Conservation (phyloP, 345 rosid species). For the Eucalyptus guilfoylei region DNA sequence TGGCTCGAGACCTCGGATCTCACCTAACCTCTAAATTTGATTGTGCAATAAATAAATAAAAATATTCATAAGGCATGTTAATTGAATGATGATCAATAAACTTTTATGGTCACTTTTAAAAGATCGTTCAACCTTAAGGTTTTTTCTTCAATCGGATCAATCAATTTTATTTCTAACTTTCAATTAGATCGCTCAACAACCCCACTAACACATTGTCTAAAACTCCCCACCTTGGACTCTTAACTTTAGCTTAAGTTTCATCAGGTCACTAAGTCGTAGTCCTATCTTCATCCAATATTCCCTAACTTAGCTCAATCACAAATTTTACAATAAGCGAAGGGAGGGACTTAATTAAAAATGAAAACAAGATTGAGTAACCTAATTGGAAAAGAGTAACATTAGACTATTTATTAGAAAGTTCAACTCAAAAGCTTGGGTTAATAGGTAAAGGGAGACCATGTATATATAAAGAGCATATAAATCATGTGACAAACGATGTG, state of each 20-base stretch:
- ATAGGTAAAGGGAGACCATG: rapidly evolving
- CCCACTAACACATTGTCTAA: background rate
- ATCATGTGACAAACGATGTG: too few species aligned
- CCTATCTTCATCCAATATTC: background rate
- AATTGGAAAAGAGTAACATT: background rate
- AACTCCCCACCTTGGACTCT: background rate
- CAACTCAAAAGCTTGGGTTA: too few species aligned
- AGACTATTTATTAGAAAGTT: background rate
- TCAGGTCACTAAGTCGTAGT: background rate
- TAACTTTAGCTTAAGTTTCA: background rate
- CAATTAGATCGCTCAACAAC: background rate
- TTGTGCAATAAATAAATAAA: background rate
- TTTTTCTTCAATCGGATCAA: background rate
- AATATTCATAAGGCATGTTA: background rate
- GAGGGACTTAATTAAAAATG: background rate
- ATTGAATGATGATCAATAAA: background rate
- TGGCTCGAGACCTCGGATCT: too few species aligned
- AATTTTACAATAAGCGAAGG: background rate
- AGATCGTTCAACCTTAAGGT: rapidly evolving
- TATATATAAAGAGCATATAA: too few species aligned
- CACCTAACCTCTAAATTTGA: background rate
- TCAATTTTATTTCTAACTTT: background rate
- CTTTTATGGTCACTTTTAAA: background rate
- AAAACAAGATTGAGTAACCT: background rate
- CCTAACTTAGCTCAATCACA: background rate